Evolutionary conservation across 805 yeast species (phyloP), one percentile per base, ranked within the genome.

Genomic region (Dipodascus albidus): DNA sequence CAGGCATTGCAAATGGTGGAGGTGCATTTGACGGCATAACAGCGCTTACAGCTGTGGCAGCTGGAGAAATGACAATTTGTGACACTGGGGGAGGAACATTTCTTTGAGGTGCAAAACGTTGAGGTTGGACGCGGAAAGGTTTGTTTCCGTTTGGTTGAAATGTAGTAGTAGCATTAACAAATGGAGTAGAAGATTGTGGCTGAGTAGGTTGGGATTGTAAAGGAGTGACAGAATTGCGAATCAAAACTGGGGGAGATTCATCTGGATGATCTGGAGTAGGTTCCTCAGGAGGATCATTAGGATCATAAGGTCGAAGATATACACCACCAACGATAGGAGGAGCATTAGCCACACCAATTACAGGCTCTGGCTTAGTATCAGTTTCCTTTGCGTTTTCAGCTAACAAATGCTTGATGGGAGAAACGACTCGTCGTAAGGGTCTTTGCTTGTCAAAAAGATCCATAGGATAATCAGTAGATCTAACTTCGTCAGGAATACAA

Each of bases 251-350:
- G n/a, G 44, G 57, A 33, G 52, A 47, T 23, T 44, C 52, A 52
- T 48, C 53, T 50, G 48, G 52, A 21, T 54, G 48, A 38, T 68
- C 70, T 21, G 79, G 74, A n/a, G 79, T 69, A 1, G 81, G 72
- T 60, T 82, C 82, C 67, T 84, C 95, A 53, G 85, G 76, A 63
- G 91, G 96, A 64, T 89, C 96, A 53, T 83, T 81, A 47, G 81
- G 81, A 58, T 82, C 81, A 38, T 82, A 79, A 1, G 87, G 85
- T 56, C 91, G 79, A 57, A 83, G 69, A 67, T 87, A 91, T 6
- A 93, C 96, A 27, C 87, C 93, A 24, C 99, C 99, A 35, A 86
- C 81, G 27, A 89, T 67, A n/a, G 99, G 98, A 14, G 98, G 98
- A 0, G 96, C 95, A 60, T 87, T 82, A 58, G 84, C 77, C 21